Evolutionary conservation across 306 rosid species (phyloP).

Genomic region (Cyclanthera cordifolia): DNA sequence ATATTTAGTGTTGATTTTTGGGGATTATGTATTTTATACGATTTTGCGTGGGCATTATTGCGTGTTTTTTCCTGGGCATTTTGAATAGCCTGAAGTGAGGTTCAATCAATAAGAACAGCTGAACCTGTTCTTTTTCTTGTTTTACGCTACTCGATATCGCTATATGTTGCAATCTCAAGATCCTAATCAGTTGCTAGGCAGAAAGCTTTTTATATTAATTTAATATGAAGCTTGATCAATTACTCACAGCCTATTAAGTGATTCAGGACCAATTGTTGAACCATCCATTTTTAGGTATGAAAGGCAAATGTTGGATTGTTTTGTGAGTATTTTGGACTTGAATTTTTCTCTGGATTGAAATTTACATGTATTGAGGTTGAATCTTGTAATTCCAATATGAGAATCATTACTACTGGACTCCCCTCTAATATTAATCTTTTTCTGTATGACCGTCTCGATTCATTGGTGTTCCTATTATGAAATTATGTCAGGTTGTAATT

Average conservation of each 20-base stretch:
- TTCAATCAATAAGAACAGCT: neutral
- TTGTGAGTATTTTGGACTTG: neutral
- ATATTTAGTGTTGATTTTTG: neutral
- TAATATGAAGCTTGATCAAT: neutral
- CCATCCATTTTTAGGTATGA: too few relatives aligned
- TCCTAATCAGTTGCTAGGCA: neutral
- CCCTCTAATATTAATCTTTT: neutral
- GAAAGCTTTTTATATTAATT: neutral
- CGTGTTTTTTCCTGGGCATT: neutral
- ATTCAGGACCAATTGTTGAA: neutral
- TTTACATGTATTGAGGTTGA: conserved; percentile 3
- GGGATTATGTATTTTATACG: neutral
- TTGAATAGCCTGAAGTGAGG: neutral
- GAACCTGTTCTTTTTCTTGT: neutral
- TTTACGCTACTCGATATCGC: neutral
- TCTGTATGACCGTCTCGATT: neutral
- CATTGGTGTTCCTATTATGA: neutral
- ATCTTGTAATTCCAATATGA: too few relatives aligned
- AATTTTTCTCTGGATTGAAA: neutral
- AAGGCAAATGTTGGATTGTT: neutral
- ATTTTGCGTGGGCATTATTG: neutral
- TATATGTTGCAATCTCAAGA: neutral
- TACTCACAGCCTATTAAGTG: neutral
- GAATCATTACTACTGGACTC: too few relatives aligned
- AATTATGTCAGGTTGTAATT: conserved; percentile 58